phyloP scores from a whole-genome alignment of 805 yeast species.

The Cyberlindnera suaveolens region DNA sequence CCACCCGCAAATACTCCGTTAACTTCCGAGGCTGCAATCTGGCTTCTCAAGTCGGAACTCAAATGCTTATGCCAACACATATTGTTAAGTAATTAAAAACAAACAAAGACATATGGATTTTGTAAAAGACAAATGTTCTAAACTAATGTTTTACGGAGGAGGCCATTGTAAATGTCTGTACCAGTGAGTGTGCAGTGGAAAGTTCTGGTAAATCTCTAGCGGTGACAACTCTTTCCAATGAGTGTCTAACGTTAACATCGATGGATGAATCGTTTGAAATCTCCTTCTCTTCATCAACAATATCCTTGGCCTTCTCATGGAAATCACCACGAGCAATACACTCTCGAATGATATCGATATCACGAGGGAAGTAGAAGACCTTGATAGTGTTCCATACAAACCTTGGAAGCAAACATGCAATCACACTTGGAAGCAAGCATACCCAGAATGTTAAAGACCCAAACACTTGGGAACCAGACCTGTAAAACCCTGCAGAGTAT shows the following conservation, averaged over 20 bases:
- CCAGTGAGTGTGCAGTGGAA: slow-evolving; percentile 11
- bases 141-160: not conserved
- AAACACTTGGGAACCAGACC: slow-evolving; percentile 56
- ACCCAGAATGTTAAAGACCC: slow-evolving; percentile 64
- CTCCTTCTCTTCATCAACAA: slow-evolving; percentile 9
- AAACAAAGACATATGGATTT: not conserved
- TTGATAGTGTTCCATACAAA: slow-evolving; percentile 47
- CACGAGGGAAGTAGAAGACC: slow-evolving; percentile 53
- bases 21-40: not conserved
- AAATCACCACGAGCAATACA: slow-evolving; percentile 57
- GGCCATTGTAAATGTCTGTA: slow-evolving; percentile 10
- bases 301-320: slow-evolving; percentile 27
- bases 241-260: slow-evolving; percentile 5
- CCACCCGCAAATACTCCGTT: not conserved
- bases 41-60: no score
- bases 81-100: not conserved
- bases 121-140: not conserved
- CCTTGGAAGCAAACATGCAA: slow-evolving; percentile 61
- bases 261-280: slow-evolving; percentile 4
- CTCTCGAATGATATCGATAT: slow-evolving; percentile 65
- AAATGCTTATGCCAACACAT: no score
- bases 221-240: slow-evolving; percentile 12
- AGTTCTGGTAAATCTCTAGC: slow-evolving; percentile 15
- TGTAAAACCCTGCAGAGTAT: slow-evolving; percentile 52
- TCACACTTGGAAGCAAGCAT: slow-evolving; percentile 50